Evolutionary conservation across 306 rosid genomes (phyloP).

Genomic region (Abrus precatorius): DNA sequence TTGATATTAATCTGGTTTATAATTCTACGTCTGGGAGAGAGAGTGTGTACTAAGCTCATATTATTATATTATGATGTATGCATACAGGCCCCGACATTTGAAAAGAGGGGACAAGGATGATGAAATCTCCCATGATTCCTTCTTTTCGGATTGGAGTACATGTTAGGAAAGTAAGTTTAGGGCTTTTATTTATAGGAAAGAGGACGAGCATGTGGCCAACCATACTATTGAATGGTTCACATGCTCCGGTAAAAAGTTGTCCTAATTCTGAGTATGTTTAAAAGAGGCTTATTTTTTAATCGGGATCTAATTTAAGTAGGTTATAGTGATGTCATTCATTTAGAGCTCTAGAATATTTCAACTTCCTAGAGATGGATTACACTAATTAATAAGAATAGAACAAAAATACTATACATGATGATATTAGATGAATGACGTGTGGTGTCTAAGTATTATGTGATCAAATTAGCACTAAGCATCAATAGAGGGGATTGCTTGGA

Average conservation of each 20-base stretch:
- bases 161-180: conserved; percentile 40
- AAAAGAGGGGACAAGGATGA: conserved; percentile 56
- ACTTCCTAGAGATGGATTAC: not conserved
- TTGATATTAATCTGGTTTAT: conserved; percentile 38
- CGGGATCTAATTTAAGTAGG: conserved; percentile 44
- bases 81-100: conserved; percentile 44
- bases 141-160: conserved; percentile 46
- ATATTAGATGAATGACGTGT: not conserved
- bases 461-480: not conserved
- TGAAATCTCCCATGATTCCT: conserved; percentile 52
- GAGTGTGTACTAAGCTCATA: conserved; percentile 10
- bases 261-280: conserved; percentile 43
- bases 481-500: not conserved
- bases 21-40: conserved; percentile 25
- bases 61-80: not conserved
- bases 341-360: conserved; percentile 38
- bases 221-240: conserved; percentile 62
- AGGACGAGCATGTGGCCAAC: conserved; percentile 65
- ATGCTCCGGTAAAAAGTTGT: conserved; percentile 53
- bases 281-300: conserved; percentile 34
- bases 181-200: conserved; percentile 40
- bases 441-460: not conserved
- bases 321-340: conserved; percentile 43
- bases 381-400: not conserved
- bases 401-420: not conserved